Conservation (phyloP, 768 basidiomycete genomes). For the Suillus lakei region DNA sequence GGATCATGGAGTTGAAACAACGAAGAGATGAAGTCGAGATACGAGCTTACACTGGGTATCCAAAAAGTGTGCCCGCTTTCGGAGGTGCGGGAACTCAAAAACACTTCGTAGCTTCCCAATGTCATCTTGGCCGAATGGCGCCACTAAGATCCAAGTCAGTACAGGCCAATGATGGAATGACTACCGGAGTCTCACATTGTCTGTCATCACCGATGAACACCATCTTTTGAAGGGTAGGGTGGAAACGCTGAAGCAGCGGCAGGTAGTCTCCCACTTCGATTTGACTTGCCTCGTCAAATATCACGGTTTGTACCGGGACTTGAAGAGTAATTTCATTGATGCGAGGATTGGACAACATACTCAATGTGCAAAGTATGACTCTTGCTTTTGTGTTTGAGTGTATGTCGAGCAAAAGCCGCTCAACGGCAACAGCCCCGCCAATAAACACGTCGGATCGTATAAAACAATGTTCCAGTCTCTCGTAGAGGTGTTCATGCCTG, state of each 20-base stretch:
- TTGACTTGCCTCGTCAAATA: conserved; percentile 55
- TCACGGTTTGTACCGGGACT: conserved; percentile 41
- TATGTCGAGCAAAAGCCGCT: conserved; percentile 29
- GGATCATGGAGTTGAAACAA: conserved; percentile 12
- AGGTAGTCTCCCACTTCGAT: conserved; percentile 47
- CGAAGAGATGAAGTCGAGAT: background rate
- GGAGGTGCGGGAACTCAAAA: conserved; percentile 72
- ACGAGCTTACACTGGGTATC: conserved; percentile 70
- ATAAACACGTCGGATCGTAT: conserved; percentile 42
- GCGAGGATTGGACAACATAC: conserved; percentile 44
- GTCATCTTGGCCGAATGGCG: conserved; percentile 78
- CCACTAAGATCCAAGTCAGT: conserved; percentile 50
- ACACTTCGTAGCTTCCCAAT: conserved; percentile 68
- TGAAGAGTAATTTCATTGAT: conserved; percentile 22
- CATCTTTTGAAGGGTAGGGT: conserved; percentile 32
- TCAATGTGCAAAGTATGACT: conserved; percentile 53
- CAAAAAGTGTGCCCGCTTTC: conserved; percentile 52
- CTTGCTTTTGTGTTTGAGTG: conserved; percentile 10
- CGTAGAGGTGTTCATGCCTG: conserved; percentile 58
- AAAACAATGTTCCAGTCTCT: conserved; percentile 35
- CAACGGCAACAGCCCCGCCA: conserved; percentile 17
- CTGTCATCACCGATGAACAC: conserved; percentile 46
- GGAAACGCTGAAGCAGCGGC: conserved; percentile 35
- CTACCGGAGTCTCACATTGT: conserved; percentile 38
- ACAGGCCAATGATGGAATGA: background rate